Percentiles rank a stretch among this genome's conserved stretches.
Conservation (phyloP, 352 stramenopile species). For the Phytophthora litchii region DNA sequence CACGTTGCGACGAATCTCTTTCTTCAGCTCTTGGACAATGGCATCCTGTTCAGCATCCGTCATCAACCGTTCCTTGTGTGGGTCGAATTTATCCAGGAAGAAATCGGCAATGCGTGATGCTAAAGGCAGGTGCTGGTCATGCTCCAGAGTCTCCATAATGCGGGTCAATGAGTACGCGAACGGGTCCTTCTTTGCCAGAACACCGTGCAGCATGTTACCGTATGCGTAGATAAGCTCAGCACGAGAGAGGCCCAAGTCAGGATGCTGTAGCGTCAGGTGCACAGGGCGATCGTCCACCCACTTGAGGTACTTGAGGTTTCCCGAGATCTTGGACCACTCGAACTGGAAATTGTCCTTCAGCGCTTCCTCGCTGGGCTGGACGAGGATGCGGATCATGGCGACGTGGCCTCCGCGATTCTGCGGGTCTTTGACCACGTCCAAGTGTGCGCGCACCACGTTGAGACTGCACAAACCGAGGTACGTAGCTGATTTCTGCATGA, state of each 20-base stretch:
- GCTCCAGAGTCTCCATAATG: constrained; percentile 93
- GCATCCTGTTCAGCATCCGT: constrained; percentile 52
- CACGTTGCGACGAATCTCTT: constrained; percentile 76
- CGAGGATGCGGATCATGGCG: constrained; percentile 83
- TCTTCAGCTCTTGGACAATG: constrained; percentile 59
- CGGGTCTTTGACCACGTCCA: constrained; percentile 94
- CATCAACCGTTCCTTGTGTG: constrained; percentile 43
- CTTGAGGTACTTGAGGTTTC: constrained; percentile 91
- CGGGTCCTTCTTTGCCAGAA: constrained; percentile 94
- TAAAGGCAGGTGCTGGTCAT: constrained; percentile 90
- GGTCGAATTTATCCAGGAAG: constrained; percentile 92
- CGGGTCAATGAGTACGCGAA: constrained; percentile 95
- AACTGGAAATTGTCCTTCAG: constrained; percentile 57
- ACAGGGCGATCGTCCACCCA: constrained; percentile 86
- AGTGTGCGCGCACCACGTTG: constrained; percentile 94
- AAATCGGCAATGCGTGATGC: constrained; percentile 94
- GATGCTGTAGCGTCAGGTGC: constrained; percentile 79
- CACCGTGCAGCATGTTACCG: constrained; percentile 94
- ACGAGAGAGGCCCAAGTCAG: constrained; percentile 91
- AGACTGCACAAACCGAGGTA: constrained; percentile 94
- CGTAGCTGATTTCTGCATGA: constrained; percentile 81
- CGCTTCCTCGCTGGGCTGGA: constrained; percentile 68
- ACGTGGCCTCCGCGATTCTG: constrained; percentile 62
- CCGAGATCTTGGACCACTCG: constrained; percentile 83
- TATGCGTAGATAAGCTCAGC: constrained; percentile 97